A percentile compares a stretch with the other conserved stretches of the same genome.
These are phyloP conservation scores for Neurospora sp. DNA, from an alignment of 2,329 filamentous ascomycete species.

Conservation along the genomic window DNA sequence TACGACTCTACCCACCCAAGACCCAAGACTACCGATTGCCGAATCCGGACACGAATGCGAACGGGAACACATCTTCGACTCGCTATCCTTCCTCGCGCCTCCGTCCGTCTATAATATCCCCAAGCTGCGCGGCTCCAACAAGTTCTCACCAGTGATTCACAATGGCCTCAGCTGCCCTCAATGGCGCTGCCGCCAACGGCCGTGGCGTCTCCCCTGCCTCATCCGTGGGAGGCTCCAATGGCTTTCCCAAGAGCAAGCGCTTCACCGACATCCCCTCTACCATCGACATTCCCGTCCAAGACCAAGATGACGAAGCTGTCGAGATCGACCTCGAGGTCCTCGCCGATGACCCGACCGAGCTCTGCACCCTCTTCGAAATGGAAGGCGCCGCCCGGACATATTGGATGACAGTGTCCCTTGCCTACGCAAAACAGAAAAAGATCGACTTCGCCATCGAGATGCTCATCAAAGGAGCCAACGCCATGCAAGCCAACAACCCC, in stretches of 20 bases:
- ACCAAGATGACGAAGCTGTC: slow-evolving; percentile 63
- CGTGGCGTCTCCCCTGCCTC: slow-evolving; percentile 32
- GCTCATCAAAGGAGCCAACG: slow-evolving; percentile 62
- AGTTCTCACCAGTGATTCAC: slow-evolving; percentile 1
- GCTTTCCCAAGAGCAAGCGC: slow-evolving; percentile 39
- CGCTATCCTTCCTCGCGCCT: background rate
- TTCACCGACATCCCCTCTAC: slow-evolving; percentile 56
- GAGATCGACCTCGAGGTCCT: slow-evolving; percentile 89
- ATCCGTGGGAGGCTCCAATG: slow-evolving; percentile 32
- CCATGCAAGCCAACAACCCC: slow-evolving; percentile 57
- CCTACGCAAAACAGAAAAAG: slow-evolving; percentile 93
- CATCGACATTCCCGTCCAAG: slow-evolving; percentile 57
- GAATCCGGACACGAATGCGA: background rate
- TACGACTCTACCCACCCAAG: background rate
- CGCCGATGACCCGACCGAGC: slow-evolving; percentile 85
- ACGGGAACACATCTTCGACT: background rate
- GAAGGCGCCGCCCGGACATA: slow-evolving; percentile 84
- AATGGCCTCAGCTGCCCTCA: slow-evolving; percentile 8
- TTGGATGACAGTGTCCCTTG: slow-evolving; percentile 96
- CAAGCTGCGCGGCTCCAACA: background rate
- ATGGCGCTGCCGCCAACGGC: slow-evolving; percentile 24
- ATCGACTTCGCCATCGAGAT: slow-evolving; percentile 73
- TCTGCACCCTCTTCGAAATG: slow-evolving; percentile 90
- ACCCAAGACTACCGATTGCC: background rate
- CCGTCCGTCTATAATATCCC: background rate